Conservation (phyloP, 208 protist genomes). For the Crithidia bombi region DNA sequence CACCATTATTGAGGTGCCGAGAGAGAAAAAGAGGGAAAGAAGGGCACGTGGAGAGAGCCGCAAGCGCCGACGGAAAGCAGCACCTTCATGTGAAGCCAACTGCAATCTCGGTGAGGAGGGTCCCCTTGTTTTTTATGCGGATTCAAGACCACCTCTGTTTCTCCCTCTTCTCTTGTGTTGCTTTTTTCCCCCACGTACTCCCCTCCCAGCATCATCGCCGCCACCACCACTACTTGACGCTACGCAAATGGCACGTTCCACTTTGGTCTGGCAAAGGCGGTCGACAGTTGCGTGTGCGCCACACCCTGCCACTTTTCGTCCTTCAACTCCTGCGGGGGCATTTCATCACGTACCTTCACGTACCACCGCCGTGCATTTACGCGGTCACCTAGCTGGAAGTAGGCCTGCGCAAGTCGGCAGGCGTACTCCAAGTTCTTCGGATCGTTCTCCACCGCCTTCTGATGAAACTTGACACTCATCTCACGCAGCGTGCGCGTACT, state of each 20-base stretch:
- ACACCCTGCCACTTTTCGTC: slow-evolving; percentile 82
- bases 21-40: slow-evolving; percentile 7
- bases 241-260: slow-evolving; percentile 90
- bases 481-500: slow-evolving; percentile 44
- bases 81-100: no score
- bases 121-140: no score
- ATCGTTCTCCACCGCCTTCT: slow-evolving; percentile 66
- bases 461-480: slow-evolving; percentile 62
- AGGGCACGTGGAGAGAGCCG: not conserved
- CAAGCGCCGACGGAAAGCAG: not conserved
- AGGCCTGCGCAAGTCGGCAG: slow-evolving; percentile 81
- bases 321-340: slow-evolving; percentile 74
- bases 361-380: slow-evolving; percentile 84
- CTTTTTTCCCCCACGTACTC: no score
- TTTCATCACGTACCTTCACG: slow-evolving; percentile 81
- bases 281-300: slow-evolving; percentile 85
- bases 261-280: slow-evolving; percentile 65
- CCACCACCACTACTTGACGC: not conserved
- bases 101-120: no score
- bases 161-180: no score
- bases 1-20: slow-evolving; percentile 3
- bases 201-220: no score
- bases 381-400: slow-evolving; percentile 77
- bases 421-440: slow-evolving; percentile 81
- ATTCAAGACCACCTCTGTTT: no score